Evolutionary conservation across 805 yeast genomes (phyloP).

Genomic region (Nakazawaea laoshanensis): DNA sequence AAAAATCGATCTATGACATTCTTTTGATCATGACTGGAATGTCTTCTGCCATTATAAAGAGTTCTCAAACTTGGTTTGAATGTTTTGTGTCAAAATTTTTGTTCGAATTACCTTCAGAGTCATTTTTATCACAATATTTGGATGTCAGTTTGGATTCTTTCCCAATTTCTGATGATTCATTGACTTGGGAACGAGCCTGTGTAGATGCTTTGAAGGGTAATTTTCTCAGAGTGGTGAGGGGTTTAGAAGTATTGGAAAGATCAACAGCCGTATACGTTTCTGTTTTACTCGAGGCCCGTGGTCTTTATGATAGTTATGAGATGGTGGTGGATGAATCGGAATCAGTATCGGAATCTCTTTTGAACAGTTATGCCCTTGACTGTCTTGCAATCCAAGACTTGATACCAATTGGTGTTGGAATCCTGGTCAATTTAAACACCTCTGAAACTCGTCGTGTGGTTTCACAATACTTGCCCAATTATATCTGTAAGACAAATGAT

Average conservation of each 20-base stretch:
- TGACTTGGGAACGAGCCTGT: conserved; percentile 49
- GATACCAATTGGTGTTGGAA: conserved; percentile 65
- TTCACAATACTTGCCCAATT: conserved; percentile 51
- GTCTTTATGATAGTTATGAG: conserved; percentile 36
- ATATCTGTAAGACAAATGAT: conserved; percentile 55
- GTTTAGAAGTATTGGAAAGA: conserved; percentile 50
- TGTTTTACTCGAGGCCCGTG: conserved; percentile 55
- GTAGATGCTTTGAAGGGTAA: conserved; percentile 47
- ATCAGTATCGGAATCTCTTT: conserved; percentile 42
- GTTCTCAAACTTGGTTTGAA: conserved; percentile 63
- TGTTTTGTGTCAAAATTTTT: conserved; percentile 31
- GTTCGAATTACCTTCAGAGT: conserved; percentile 49
- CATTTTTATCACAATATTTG: conserved; percentile 32
- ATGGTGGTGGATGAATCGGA: conserved; percentile 12
- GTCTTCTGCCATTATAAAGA: conserved; percentile 37
- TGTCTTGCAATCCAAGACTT: conserved; percentile 43
- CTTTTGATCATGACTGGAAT: conserved; percentile 37
- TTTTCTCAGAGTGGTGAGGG: conserved; percentile 46
- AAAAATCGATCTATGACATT: conserved; percentile 31
- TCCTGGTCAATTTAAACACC: conserved; percentile 41
- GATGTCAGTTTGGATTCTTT: conserved; percentile 23
- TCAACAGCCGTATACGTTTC: conserved; percentile 59
- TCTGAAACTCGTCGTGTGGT: conserved; percentile 34
- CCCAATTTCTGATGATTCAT: conserved; percentile 25
- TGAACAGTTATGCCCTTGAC: conserved; percentile 46